Evolutionary conservation across 2,329 filamentous ascomycete genomes (phyloP).

Genomic region (Septoria petroselini): DNA sequence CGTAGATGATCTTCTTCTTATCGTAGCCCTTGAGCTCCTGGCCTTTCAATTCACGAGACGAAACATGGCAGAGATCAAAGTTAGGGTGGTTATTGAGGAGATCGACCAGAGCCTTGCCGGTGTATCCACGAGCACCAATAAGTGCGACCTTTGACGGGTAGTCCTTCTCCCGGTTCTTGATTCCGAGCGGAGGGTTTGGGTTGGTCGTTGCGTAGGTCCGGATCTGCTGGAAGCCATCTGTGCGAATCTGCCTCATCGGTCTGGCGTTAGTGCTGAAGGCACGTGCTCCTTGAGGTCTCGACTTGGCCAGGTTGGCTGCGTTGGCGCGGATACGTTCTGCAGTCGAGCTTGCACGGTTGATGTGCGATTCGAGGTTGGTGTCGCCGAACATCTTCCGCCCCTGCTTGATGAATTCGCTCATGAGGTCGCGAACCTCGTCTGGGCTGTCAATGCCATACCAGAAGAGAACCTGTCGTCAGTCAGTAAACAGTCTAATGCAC

Average conservation of each 20-base stretch:
- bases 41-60: constrained; percentile 85
- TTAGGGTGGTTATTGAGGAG: constrained; percentile 83
- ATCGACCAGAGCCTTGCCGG: constrained; percentile 83
- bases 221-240: constrained; percentile 23
- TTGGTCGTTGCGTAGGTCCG: constrained; percentile 61
- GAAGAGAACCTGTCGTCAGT: constrained; percentile 62
- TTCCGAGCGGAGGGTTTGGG: constrained; percentile 84
- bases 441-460: constrained; percentile 87
- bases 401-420: constrained; percentile 79
- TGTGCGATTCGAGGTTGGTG: constrained; percentile 80
- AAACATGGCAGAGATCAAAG: constrained; percentile 87
- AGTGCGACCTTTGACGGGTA: constrained; percentile 76
- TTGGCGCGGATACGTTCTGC: constrained; percentile 58
- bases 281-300: constrained; percentile 42
- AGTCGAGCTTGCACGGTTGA: constrained; percentile 71
- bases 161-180: constrained; percentile 81
- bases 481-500: not conserved
- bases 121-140: constrained; percentile 91
- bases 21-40: constrained; percentile 84
- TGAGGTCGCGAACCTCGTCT: constrained; percentile 76
- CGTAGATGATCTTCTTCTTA: constrained; percentile 88
- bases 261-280: constrained; percentile 62
- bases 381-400: constrained; percentile 85
- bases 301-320: constrained; percentile 42
- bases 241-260: constrained; percentile 21